phyloP scores from a whole-genome alignment of 1,284 basidiomycete genomes.

The Microbotryum silenes-acaulis region DNA sequence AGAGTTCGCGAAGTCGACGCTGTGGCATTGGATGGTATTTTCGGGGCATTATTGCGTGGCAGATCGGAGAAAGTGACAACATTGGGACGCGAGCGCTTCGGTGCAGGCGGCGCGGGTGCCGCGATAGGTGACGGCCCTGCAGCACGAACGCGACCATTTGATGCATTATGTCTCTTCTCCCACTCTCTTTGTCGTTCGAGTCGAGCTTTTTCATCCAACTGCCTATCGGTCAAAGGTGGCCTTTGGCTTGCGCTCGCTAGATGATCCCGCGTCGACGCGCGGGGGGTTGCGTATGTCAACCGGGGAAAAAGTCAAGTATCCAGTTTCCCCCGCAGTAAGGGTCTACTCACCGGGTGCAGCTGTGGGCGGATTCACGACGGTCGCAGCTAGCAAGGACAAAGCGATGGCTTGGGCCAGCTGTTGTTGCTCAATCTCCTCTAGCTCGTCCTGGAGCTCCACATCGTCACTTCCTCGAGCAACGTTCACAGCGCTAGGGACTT shows the following conservation, averaged over 20 bases:
- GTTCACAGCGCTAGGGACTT: too few species aligned
- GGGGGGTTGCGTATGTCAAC: not conserved
- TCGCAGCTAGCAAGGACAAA: too few species aligned
- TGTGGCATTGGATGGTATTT: not conserved
- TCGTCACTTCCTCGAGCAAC: too few species aligned
- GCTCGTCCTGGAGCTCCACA: too few species aligned
- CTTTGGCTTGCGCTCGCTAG: not conserved
- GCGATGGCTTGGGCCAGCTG: too few species aligned
- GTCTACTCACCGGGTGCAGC: not conserved
- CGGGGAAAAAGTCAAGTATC: not conserved
- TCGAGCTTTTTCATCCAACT: constrained; percentile 18
- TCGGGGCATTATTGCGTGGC: not conserved
- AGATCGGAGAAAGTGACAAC: constrained; percentile 18
- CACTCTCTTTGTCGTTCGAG: constrained; percentile 16
- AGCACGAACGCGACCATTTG: not conserved
- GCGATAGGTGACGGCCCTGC: not conserved
- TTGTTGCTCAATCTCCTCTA: too few species aligned
- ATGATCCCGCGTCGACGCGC: not conserved
- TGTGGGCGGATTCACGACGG: not conserved
- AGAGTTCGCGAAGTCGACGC: not conserved
- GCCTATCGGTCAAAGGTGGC: not conserved
- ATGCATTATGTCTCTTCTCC: not conserved
- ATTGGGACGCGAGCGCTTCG: not conserved
- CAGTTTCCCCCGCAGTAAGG: not conserved
- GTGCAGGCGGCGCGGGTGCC: not conserved